Conservation (phyloP, 2,329 filamentous ascomycete species). For the Grosmannia penicillata region DNA sequence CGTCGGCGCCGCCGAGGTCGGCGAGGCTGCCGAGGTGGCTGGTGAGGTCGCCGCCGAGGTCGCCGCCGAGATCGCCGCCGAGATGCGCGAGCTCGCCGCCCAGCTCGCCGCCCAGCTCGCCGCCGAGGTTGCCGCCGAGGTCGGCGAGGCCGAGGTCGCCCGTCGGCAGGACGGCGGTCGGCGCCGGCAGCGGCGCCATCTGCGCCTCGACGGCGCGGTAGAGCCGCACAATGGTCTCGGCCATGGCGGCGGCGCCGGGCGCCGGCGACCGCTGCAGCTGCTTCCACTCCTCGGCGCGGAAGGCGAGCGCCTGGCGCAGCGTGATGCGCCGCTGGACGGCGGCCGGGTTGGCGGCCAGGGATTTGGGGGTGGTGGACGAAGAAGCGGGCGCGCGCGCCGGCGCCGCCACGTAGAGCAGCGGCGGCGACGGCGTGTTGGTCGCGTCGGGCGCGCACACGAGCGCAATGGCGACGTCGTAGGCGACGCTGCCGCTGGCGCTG, state of each 20-base stretch:
- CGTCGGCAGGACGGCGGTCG: background rate
- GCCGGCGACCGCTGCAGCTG: conserved; percentile 31
- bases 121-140: background rate
- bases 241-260: conserved; percentile 31
- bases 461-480: conserved; percentile 54
- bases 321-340: conserved; percentile 33
- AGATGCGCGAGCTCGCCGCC: no score
- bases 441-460: conserved; percentile 53
- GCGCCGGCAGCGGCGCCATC: conserved; percentile 23
- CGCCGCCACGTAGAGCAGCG: conserved; percentile 12
- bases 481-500: conserved; percentile 42
- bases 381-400: no score
- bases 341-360: conserved; percentile 18
- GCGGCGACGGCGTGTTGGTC: conserved; percentile 23
- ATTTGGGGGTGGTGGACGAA: conserved; percentile 18
- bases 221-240: conserved; percentile 48
- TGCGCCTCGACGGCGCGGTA: conserved; percentile 52
- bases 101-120: background rate
- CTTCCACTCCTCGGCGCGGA: conserved; percentile 42
- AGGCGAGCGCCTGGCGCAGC: conserved; percentile 43
- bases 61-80: background rate
- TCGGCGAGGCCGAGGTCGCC: background rate
- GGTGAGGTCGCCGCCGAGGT: background rate
- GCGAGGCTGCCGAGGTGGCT: background rate
- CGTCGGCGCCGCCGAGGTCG: conserved; percentile 4